Percentiles rank a stretch among this genome's conserved stretches.
Conservation (phyloP, 2,329 filamentous ascomycete genomes). For the Colletotrichum sp. region DNA sequence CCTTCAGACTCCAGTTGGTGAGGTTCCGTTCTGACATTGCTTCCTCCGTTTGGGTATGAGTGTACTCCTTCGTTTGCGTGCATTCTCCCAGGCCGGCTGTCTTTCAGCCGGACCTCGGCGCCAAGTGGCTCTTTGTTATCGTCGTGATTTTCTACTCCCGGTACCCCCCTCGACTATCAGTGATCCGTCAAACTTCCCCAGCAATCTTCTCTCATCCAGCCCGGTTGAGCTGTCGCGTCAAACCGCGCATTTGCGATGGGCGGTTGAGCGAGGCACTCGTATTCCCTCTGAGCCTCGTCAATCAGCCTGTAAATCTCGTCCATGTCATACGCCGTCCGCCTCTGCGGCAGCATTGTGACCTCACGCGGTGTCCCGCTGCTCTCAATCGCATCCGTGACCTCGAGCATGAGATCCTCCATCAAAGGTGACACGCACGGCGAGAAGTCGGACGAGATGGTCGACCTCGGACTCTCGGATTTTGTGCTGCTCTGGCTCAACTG, state of each 20-base stretch:
- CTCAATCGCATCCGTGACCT: slow-evolving; percentile 16
- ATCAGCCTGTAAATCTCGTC: slow-evolving; percentile 9
- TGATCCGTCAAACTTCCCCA: slow-evolving; percentile 1
- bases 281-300: slow-evolving; percentile 17
- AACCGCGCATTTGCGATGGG: not conserved
- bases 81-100: not conserved
- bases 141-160: not conserved
- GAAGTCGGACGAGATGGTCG: slow-evolving; percentile 1
- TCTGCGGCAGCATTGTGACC: not conserved
- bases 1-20: slow-evolving; percentile 11
- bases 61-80: not conserved
- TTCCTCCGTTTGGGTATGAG: not conserved
- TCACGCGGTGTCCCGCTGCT: not conserved
- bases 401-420: slow-evolving; percentile 17
- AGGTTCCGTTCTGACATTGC: not conserved
- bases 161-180: not conserved
- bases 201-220: slow-evolving; percentile 5
- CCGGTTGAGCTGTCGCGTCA: not conserved
- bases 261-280: not conserved
- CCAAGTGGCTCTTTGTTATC: not conserved
- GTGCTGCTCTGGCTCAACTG: slow-evolving; percentile 10
- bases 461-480: slow-evolving; percentile 9
- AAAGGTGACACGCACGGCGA: slow-evolving; percentile 13
- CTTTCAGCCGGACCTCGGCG: not conserved
- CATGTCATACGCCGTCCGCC: slow-evolving; percentile 6